Percentiles rank a stretch among this genome's conserved stretches.
Conservation (phyloP, 345 rosid genomes). For the Viola odorata region DNA sequence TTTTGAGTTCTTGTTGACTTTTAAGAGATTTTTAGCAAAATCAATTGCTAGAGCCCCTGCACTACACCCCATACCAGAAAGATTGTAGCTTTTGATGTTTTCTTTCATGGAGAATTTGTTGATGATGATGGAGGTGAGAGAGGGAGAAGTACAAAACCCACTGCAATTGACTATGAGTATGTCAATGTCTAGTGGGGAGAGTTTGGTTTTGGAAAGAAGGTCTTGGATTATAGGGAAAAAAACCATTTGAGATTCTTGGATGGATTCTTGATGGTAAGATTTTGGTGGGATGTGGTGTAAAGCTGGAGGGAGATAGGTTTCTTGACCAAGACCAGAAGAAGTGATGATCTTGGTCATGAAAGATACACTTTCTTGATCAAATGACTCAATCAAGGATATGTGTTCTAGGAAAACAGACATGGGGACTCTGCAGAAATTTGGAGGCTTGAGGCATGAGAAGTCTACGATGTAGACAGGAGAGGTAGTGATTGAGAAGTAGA, state of each 20-base stretch:
- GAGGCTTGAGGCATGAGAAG: slow-evolving; percentile 49
- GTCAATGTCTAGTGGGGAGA: slow-evolving; percentile 37
- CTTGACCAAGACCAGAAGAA: slow-evolving; percentile 41
- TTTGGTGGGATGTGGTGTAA: slow-evolving; percentile 48
- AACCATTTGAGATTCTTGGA: slow-evolving; percentile 42
- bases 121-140: slow-evolving; percentile 45
- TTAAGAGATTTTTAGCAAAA: slow-evolving; percentile 38
- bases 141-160: slow-evolving; percentile 52
- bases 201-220: slow-evolving; percentile 37
- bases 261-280: slow-evolving; percentile 31
- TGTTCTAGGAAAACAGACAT: slow-evolving; percentile 39
- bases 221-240: slow-evolving; percentile 43
- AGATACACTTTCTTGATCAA: slow-evolving; percentile 35
- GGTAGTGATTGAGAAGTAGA: slow-evolving; percentile 9
- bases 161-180: slow-evolving; percentile 48
- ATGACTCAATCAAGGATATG: slow-evolving; percentile 26
- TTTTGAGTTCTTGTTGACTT: slow-evolving; percentile 25
- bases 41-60: slow-evolving; percentile 43
- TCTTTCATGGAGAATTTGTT: slow-evolving; percentile 39
- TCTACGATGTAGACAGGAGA: slow-evolving; percentile 40
- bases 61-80: slow-evolving; percentile 67
- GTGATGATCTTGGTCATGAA: slow-evolving; percentile 52
- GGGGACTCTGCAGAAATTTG: slow-evolving; percentile 33
- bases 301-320: slow-evolving; percentile 54
- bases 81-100: slow-evolving; percentile 40